phyloP scores from a whole-genome alignment of 352 stramenopile species.

The Plasmopara muralis region DNA sequence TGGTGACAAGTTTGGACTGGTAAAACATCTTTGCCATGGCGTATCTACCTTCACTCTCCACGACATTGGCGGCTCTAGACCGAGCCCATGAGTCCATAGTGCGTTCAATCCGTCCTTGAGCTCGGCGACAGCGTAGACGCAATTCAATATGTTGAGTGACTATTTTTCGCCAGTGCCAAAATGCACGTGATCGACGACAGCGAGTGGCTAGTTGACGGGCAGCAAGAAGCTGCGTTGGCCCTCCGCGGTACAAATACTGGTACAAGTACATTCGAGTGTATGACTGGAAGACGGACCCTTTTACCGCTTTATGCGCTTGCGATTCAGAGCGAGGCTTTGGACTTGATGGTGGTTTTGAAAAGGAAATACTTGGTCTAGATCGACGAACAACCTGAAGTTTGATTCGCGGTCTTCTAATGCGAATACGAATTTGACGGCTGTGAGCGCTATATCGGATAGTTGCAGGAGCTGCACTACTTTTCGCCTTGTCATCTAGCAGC shows the following conservation, averaged over 20 bases:
- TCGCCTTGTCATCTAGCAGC: conserved; percentile 5
- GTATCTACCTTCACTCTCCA: conserved; percentile 38
- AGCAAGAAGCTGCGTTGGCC: conserved; percentile 16
- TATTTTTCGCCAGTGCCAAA: conserved; percentile 14
- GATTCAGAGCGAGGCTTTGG: conserved; percentile 8
- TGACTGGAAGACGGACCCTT: conserved; percentile 21
- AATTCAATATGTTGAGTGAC: conserved; percentile 12
- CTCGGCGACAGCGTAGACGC: conserved; percentile 10
- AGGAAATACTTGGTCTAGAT: background rate
- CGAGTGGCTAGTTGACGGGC: conserved; percentile 13
- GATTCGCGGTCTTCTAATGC: conserved; percentile 3
- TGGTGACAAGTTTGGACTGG: conserved; percentile 19
- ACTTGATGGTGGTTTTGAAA: background rate
- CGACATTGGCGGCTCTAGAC: conserved; percentile 11
- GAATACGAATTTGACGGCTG: conserved; percentile 8
- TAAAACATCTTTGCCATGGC: conserved; percentile 39
- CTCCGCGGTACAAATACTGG: conserved; percentile 9
- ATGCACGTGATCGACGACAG: conserved; percentile 11
- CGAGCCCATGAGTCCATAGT: conserved; percentile 4
- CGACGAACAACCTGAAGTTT: conserved; percentile 12
- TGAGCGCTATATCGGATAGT: too few relatives aligned
- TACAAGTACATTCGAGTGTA: conserved; percentile 23
- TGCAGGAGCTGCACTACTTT: background rate
- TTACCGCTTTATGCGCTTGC: conserved; percentile 17
- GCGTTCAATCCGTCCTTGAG: conserved; percentile 8